phyloP scores from a whole-genome alignment of 306 rosid genomes.

The Quercus robur region DNA sequence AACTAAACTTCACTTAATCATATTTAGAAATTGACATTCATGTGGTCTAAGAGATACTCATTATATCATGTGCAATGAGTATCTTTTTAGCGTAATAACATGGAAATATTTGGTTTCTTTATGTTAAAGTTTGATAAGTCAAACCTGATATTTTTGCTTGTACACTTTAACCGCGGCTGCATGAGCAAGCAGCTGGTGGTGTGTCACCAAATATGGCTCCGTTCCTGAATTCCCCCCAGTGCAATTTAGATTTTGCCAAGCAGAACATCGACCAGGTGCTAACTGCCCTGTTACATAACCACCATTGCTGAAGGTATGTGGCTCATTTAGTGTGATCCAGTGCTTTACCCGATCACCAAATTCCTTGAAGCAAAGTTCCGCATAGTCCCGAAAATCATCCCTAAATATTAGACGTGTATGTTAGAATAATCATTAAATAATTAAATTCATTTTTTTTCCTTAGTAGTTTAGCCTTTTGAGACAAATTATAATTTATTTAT shows the following conservation, averaged over 20 bases:
- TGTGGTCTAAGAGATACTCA: neutral
- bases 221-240: constrained; percentile 61
- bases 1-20: neutral
- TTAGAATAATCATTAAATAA: too few relatives aligned
- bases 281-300: constrained; percentile 48
- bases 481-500: too few relatives aligned
- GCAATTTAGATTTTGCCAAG: constrained; percentile 46
- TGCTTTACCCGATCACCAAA: constrained; percentile 68
- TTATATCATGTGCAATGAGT: neutral
- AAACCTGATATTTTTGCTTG: constrained; percentile 54
- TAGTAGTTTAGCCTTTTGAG: too few relatives aligned
- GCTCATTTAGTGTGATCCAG: constrained; percentile 77
- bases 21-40: neutral
- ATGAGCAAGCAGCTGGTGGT: constrained; percentile 65
- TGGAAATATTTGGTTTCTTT: neutral
- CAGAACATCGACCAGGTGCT: constrained; percentile 70
- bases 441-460: too few relatives aligned
- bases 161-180: constrained; percentile 52
- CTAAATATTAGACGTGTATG: constrained; percentile 5
- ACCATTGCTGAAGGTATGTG: constrained; percentile 26
- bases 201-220: constrained; percentile 61
- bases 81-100: neutral
- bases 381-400: constrained; percentile 45
- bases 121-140: too few relatives aligned
- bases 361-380: constrained; percentile 61